Conservation (phyloP, 441 rosid species). For the Populus tomentosa region DNA sequence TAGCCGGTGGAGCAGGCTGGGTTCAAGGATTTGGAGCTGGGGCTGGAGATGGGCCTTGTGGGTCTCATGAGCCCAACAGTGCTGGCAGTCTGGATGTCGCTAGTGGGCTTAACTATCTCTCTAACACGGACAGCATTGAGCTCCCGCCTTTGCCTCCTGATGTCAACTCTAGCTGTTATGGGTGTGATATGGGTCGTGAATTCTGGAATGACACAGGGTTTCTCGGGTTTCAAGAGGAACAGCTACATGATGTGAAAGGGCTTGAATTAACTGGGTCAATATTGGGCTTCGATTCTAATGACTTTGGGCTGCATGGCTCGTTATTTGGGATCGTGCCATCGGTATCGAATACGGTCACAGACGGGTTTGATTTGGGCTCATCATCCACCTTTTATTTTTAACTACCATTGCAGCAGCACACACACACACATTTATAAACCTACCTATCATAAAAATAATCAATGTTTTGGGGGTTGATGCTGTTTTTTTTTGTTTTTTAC, state of each 20-base stretch:
- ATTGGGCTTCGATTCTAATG: constrained; percentile 26
- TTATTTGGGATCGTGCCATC: constrained; percentile 13
- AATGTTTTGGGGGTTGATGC: not conserved
- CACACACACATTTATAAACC: not conserved
- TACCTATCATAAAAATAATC: not conserved
- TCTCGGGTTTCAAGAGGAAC: constrained; percentile 20
- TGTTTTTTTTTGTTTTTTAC: not conserved
- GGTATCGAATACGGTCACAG: not conserved
- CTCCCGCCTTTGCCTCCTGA: too few relatives aligned
- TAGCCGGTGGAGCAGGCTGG: not conserved
- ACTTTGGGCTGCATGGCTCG: constrained; percentile 26
- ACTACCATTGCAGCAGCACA: not conserved
- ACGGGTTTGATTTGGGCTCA: constrained; percentile 40
- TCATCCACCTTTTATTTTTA: constrained; percentile 37
- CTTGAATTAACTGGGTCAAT: constrained; percentile 7
- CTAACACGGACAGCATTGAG: constrained; percentile 30
- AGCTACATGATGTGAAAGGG: constrained; percentile 12
- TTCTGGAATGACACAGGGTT: constrained; percentile 33
- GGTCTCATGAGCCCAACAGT: constrained; percentile 29
- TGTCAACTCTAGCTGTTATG: constrained; percentile 29
- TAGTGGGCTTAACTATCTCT: constrained; percentile 8
- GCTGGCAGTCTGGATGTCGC: constrained; percentile 12
- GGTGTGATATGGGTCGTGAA: constrained; percentile 31
- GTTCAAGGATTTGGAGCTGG: not conserved
- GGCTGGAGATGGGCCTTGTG: constrained; percentile 1